These are phyloP conservation scores for Solanum bulbocastanum DNA, from an alignment of 257 asterid genomes.

Conservation along the genomic window DNA sequence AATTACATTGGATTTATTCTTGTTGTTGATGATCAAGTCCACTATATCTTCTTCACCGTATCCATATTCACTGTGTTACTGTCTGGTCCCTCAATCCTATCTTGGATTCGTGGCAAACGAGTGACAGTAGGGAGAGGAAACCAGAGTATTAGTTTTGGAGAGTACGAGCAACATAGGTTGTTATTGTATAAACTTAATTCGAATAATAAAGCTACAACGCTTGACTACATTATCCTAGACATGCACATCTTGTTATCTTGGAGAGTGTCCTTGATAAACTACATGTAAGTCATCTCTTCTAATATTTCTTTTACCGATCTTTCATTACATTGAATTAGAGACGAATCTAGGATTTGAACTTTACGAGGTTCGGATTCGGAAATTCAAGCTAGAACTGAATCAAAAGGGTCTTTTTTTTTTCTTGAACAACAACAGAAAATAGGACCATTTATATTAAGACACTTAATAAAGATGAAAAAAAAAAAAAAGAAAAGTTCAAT, in stretches of 20 bases:
- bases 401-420: no score
- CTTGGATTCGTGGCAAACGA: neutral
- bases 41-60: neutral
- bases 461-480: neutral
- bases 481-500: neutral
- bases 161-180: neutral
- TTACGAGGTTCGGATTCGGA: no score
- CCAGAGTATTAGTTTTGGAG: neutral
- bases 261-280: no score
- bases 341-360: no score
- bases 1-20: neutral
- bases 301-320: no score
- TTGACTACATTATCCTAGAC: neutral
- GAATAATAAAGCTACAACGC: neutral
- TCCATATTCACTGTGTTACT: neutral
- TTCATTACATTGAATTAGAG: no score
- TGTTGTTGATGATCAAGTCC: neutral
- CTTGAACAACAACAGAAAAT: no score
- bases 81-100: neutral
- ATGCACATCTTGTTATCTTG: neutral
- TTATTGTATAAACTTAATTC: neutral
- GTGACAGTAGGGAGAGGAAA: neutral
- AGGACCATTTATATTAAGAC: neutral
- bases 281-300: neutral
- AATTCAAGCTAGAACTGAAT: no score